Base-by-base conservation (phyloP, 2,329 filamentous ascomycete species). In the Fusarium sarcochroum region DNA sequence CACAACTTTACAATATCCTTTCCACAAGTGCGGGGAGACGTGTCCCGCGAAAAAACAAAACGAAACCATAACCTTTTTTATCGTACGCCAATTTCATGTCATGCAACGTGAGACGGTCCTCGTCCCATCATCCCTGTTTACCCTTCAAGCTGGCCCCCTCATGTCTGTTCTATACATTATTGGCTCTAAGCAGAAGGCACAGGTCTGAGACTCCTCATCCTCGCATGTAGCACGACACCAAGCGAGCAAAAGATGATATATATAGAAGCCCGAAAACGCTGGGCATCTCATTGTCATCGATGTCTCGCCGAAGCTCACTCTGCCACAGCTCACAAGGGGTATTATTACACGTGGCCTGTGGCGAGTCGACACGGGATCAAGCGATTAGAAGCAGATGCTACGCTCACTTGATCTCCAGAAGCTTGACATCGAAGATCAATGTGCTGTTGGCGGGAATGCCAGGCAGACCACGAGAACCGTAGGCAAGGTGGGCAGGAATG, bases 361-460 rank as follows among this genome's bases (percentile, higher is more conserved):
- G 38, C 40, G 32, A 59, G 61, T 63, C 40, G 53, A 52, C 50
- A 54, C 45, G 49, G 60, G 52, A 61, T 67, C 46, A 44, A 63
- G 54, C 37, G 44, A 38, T 53, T 30, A 45, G 51, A 48, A 51
- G 30, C 21, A 32, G 37, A 51, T 55, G 35, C 50, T 46, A 48
- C 68, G 59, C 81, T 85, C 90, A 94, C 86, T 94, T 94, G 82
- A 94, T 93, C 81, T 92, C 90, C 55, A 95, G 83, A 54, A 94
- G 85, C 87, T 95, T 96, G 76, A 96, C 87, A 80, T 99, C 97
- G 80, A 99, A 99, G 79, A 92, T 88, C 80, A 99, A 84, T 72
- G 91, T 93, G 80, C 93, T 95, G 88, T 98, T 98, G 75, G 86
- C 87, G 23, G 96, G 96, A 75, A 99, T 98, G 71, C 92, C 94